These are phyloP conservation scores for Sarocladium kiliense DNA, from an alignment of 2,329 filamentous ascomycete genomes.

Conservation along the genomic window DNA sequence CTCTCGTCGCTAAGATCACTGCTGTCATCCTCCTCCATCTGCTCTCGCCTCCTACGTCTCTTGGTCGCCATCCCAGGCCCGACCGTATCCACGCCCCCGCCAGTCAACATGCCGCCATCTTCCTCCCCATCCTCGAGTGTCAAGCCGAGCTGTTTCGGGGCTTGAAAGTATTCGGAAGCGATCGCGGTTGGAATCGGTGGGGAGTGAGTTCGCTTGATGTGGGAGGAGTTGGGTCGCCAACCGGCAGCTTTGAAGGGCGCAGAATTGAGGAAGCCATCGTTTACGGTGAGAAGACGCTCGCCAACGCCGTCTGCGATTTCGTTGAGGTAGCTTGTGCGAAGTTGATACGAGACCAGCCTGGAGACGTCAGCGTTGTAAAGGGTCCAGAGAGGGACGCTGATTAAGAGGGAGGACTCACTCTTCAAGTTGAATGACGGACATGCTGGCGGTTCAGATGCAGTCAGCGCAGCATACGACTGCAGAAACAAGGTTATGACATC, in stretches of 20 bases:
- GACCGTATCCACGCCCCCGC: slow-evolving; percentile 61
- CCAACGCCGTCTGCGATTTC: slow-evolving; percentile 80
- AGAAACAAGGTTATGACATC: not conserved
- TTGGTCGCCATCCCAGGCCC: slow-evolving; percentile 64
- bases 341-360: slow-evolving; percentile 76
- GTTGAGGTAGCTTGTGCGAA: slow-evolving; percentile 74
- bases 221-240: slow-evolving; percentile 68
- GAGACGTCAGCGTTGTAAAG: not conserved
- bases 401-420: slow-evolving; percentile 22
- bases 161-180: slow-evolving; percentile 78
- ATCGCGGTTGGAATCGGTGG: slow-evolving; percentile 80
- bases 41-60: slow-evolving; percentile 61
- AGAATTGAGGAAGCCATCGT: slow-evolving; percentile 73
- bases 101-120: slow-evolving; percentile 67
- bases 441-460: slow-evolving; percentile 14
- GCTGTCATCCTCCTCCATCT: slow-evolving; percentile 80
- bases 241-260: slow-evolving; percentile 78
- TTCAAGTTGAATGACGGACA: slow-evolving; percentile 35
- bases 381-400: not conserved
- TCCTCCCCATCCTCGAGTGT: slow-evolving; percentile 67
- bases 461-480: not conserved
- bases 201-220: slow-evolving; percentile 79
- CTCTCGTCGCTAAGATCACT: slow-evolving; percentile 82
- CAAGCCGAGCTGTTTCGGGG: slow-evolving; percentile 57
- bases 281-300: slow-evolving; percentile 76